Conservation (phyloP, 495 filamentous ascomycete species). For the Penicillium pancosmium region DNA sequence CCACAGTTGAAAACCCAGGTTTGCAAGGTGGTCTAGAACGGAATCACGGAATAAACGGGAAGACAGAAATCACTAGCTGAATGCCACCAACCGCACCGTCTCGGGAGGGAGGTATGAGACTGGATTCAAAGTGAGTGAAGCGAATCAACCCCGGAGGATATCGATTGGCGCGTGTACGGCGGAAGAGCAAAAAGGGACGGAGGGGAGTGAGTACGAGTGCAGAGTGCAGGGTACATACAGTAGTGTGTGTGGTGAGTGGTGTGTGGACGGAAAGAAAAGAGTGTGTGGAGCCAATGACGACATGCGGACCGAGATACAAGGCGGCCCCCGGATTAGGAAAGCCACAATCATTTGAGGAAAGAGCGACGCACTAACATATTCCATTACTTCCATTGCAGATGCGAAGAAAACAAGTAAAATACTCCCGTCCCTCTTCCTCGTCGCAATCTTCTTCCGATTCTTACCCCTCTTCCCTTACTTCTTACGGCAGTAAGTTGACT, state of each 20-base stretch:
- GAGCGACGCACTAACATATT: slow-evolving; percentile 7
- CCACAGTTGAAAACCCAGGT: slow-evolving; percentile 6
- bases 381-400: slow-evolving; percentile 1
- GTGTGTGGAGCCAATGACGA: slow-evolving; percentile 20
- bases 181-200: too few relatives aligned
- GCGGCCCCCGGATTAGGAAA: not conserved
- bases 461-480: slow-evolving; percentile 21
- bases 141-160: not conserved
- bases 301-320: slow-evolving; percentile 6
- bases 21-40: not conserved
- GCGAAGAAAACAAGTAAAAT: slow-evolving; percentile 18
- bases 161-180: too few relatives aligned
- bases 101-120: slow-evolving; percentile 1
- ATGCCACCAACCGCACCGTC: not conserved
- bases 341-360: not conserved
- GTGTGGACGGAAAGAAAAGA: slow-evolving; percentile 8
- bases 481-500: slow-evolving; percentile 12
- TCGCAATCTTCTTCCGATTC: slow-evolving; percentile 22
- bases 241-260: not conserved
- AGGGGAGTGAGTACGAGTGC: not conserved
- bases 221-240: too few relatives aligned
- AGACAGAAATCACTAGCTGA: not conserved
- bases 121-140: not conserved
- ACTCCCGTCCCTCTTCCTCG: slow-evolving; percentile 10
- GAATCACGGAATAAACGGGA: slow-evolving; percentile 1